A percentile compares a stretch with the other conserved stretches of the same genome.
Evolutionary conservation across 176 grass and related monocot species (phyloP).

Genomic region (Otatea glauca): DNA sequence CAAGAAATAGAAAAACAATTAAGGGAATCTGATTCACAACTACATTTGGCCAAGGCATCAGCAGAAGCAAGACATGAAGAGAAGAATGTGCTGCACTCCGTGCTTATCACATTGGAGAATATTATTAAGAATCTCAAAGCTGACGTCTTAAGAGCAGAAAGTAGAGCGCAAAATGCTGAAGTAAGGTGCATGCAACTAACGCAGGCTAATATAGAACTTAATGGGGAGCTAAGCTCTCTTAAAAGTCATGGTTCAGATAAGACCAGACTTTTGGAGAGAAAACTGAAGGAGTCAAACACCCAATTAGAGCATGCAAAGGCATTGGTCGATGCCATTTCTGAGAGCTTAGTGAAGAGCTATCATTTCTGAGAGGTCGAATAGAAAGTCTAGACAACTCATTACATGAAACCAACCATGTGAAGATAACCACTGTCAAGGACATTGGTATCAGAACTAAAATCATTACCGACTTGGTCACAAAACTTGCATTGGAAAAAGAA

Average conservation of each 20-base stretch:
- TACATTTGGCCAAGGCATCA: conserved; percentile 51
- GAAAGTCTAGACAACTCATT: conserved; percentile 67
- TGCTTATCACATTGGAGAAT: conserved; percentile 56
- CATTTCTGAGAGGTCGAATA: conserved; percentile 69
- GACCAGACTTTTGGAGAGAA: conserved; percentile 58
- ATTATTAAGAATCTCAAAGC: conserved; percentile 61
- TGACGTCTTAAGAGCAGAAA: conserved; percentile 67
- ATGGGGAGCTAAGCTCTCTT: conserved; percentile 52
- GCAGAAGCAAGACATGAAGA: conserved; percentile 53
- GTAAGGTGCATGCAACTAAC: conserved; percentile 61
- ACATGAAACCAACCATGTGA: conserved; percentile 68
- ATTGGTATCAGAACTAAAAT: conserved; percentile 80
- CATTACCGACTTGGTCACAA: conserved; percentile 74
- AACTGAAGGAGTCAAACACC: conserved; percentile 68
- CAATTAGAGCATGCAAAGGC: conserved; percentile 89
- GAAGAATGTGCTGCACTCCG: conserved; percentile 49
- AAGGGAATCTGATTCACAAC: conserved; percentile 50
- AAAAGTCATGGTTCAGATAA: conserved; percentile 64
- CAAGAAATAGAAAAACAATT: conserved; percentile 53
- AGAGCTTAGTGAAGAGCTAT: conserved; percentile 86
- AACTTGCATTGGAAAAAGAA: conserved; percentile 88
- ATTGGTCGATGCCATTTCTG: conserved; percentile 73
- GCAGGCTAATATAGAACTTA: conserved; percentile 64
- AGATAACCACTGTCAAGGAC: conserved; percentile 65
- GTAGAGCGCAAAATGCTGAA: conserved; percentile 70